These are phyloP conservation scores for Chrysanthemum lavandulifolium DNA, from an alignment of 129 eudicot species.

Conservation along the genomic window DNA sequence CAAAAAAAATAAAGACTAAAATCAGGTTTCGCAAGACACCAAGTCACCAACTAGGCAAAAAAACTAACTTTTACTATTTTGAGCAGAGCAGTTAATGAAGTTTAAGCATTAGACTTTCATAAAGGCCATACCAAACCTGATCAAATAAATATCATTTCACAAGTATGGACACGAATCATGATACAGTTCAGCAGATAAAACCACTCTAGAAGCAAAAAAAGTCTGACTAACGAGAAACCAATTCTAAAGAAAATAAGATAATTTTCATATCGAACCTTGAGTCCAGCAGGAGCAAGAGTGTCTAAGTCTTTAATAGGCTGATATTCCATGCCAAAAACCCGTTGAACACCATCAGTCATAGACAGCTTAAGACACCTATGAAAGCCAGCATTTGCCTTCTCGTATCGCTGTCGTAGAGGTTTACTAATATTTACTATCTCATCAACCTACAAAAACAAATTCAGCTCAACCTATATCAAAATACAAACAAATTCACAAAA, in stretches of 20 bases:
- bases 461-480: too few species aligned
- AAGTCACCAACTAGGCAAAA: conserved; percentile 1
- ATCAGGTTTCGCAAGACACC: conserved; percentile 7
- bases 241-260: not conserved
- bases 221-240: not conserved
- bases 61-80: conserved; percentile 9
- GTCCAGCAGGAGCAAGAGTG: conserved; percentile 75
- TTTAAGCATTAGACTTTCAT: too few species aligned
- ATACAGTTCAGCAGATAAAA: not conserved
- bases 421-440: conserved; percentile 83
- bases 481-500: too few species aligned
- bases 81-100: not conserved
- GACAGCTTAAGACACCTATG: conserved; percentile 91
- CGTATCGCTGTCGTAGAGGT: conserved; percentile 76
- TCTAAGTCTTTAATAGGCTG: conserved; percentile 81
- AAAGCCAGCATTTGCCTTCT: conserved; percentile 65
- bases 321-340: conserved; percentile 92
- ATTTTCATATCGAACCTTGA: conserved; percentile 53
- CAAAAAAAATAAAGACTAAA: conserved; percentile 8
- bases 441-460: conserved; percentile 56
- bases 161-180: not conserved
- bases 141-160: conserved; percentile 5
- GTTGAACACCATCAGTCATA: conserved; percentile 95
- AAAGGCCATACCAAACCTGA: not conserved
- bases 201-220: conserved; percentile 6